phyloP scores from a whole-genome alignment of 2,329 filamentous ascomycete species.

The Stylonectria norvegica region DNA sequence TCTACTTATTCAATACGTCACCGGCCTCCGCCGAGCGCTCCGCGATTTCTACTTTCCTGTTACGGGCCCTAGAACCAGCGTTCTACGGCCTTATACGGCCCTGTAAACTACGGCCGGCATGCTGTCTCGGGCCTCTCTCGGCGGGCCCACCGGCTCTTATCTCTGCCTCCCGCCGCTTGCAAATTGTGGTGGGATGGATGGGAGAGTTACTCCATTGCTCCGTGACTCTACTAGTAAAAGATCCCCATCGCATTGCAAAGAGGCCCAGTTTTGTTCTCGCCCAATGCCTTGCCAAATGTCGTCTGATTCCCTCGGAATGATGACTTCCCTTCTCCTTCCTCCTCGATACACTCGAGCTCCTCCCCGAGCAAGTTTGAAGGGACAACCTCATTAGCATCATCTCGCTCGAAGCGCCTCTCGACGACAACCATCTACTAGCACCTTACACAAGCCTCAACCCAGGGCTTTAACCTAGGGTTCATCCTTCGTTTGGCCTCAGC shows the following conservation, averaged over 20 bases:
- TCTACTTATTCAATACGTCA: too few species aligned
- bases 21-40: conserved; percentile 4
- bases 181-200: too few species aligned
- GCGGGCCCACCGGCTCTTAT: conserved; percentile 31
- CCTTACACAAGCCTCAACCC: too few species aligned
- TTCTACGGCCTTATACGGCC: not conserved
- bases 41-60: not conserved
- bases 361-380: too few species aligned
- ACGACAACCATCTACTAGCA: too few species aligned
- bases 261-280: conserved; percentile 28
- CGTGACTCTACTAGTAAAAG: conserved; percentile 12
- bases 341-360: not conserved
- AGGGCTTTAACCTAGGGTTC: too few species aligned
- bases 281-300: conserved; percentile 14
- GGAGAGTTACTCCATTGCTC: too few species aligned
- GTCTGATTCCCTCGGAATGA: conserved; percentile 17
- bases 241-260: conserved; percentile 11
- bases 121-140: conserved; percentile 29
- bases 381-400: too few species aligned
- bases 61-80: conserved; percentile 1
- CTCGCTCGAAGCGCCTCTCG: too few species aligned
- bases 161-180: too few species aligned
- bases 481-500: too few species aligned
- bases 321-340: conserved; percentile 13
- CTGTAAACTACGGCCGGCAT: conserved; percentile 10